phyloP scores from a whole-genome alignment of 2,329 filamentous ascomycete genomes.

The Diaporthe caulivora region DNA sequence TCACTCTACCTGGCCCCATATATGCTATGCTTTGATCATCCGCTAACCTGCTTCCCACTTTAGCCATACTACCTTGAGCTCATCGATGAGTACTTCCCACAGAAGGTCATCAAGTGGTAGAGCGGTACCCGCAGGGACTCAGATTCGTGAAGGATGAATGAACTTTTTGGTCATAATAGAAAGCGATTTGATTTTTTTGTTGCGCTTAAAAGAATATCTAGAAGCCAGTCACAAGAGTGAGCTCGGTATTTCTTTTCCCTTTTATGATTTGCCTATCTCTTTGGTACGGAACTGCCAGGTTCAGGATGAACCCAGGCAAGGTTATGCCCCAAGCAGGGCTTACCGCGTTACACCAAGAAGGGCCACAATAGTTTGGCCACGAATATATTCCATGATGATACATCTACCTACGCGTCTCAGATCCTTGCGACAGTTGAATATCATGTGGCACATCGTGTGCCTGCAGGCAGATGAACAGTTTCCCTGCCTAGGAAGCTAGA shows the following conservation, averaged over 20 bases:
- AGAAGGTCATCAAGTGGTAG: conserved; percentile 78
- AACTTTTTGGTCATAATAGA: conserved; percentile 19
- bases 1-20: neutral
- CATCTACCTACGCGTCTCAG: neutral
- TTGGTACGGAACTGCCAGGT: conserved; percentile 18
- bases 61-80: conserved; percentile 80
- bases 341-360: neutral
- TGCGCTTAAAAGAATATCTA: neutral
- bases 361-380: neutral
- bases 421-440: no score
- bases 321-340: neutral
- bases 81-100: conserved; percentile 80
- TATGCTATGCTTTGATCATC: neutral
- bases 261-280: neutral
- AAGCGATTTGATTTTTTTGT: conserved; percentile 30
- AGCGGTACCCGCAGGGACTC: neutral
- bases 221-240: neutral
- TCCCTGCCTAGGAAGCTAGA: no score
- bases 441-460: no score
- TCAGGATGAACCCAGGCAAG: neutral
- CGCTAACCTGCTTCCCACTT: conserved; percentile 7
- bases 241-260: neutral
- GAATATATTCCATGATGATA: conserved; percentile 2
- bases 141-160: conserved; percentile 15
- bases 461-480: no score